phyloP scores from a whole-genome alignment of 1,284 basidiomycete genomes.

The Coniferiporia sulphurascens region DNA sequence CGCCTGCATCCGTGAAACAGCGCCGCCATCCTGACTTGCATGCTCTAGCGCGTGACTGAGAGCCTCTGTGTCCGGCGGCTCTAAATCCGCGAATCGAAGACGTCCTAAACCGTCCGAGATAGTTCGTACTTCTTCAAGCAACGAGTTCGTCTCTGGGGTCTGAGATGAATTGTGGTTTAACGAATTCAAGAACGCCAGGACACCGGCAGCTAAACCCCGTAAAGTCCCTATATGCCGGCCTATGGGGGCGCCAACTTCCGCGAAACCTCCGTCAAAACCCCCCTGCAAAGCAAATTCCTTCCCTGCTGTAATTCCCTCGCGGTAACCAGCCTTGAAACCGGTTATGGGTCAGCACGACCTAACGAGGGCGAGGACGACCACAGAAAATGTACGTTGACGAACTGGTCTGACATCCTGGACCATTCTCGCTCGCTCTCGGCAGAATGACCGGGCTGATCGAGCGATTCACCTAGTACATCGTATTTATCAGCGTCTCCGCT shows the following conservation, averaged over 20 bases:
- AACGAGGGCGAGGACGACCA: neutral
- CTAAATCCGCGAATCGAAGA: conserved; percentile 63
- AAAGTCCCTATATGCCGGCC: conserved; percentile 69
- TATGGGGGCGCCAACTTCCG: conserved; percentile 62
- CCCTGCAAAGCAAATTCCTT: conserved; percentile 76
- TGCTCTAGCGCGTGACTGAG: conserved; percentile 67
- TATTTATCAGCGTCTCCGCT: neutral
- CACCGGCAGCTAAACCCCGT: conserved; percentile 59
- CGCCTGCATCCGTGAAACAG: conserved; percentile 30
- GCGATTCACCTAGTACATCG: neutral
- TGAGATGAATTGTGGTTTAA: neutral
- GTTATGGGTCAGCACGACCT: conserved; percentile 4
- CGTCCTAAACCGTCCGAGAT: conserved; percentile 49
- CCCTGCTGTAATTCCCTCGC: conserved; percentile 82
- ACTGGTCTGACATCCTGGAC: conserved; percentile 14
- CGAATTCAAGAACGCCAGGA: conserved; percentile 45
- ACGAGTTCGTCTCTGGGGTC: neutral
- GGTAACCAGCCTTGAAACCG: conserved; percentile 66
- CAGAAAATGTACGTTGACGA: conserved; percentile 1
- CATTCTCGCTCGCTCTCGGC: conserved; percentile 15
- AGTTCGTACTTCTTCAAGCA: conserved; percentile 39
- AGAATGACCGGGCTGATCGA: neutral
- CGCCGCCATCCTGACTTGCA: conserved; percentile 28
- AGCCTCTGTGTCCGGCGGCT: conserved; percentile 66
- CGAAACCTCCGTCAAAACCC: conserved; percentile 80